Conservation (phyloP, 768 basidiomycete genomes). For the Baorangia bicolor region DNA sequence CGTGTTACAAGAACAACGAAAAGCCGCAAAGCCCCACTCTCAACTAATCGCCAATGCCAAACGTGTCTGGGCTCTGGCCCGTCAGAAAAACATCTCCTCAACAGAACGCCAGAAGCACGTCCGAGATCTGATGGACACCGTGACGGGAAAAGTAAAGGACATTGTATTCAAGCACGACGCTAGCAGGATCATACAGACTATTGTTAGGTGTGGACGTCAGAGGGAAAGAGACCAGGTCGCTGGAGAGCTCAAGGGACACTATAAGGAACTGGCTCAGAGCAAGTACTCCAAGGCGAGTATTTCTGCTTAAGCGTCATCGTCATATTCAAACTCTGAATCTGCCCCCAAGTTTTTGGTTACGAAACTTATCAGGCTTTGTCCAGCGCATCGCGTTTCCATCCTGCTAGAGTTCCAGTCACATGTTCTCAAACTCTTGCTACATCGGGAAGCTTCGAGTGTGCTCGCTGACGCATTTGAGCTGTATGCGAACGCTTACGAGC, state of each 20-base stretch:
- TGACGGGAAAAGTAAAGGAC: conserved; percentile 81
- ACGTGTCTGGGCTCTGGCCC: conserved; percentile 71
- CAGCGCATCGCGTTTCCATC: conserved; percentile 71
- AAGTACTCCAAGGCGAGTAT: conserved; percentile 83
- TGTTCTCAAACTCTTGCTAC: conserved; percentile 75
- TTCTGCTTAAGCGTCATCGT: not conserved
- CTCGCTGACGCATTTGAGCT: conserved; percentile 89
- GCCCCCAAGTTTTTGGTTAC: conserved; percentile 66
- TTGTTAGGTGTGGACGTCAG: conserved; percentile 79
- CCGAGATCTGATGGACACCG: conserved; percentile 67
- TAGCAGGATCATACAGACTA: conserved; percentile 77
- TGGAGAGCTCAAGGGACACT: conserved; percentile 77
- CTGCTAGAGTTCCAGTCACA: conserved; percentile 75
- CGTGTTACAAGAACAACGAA: conserved; percentile 62
- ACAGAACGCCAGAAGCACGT: conserved; percentile 76
- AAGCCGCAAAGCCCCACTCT: conserved; percentile 77
- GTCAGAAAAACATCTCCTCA: conserved; percentile 66
- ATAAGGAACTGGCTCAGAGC: conserved; percentile 73
- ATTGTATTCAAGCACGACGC: conserved; percentile 92
- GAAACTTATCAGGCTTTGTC: conserved; percentile 76
- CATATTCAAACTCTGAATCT: not conserved
- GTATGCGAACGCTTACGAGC: conserved; percentile 82
- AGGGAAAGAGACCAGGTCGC: conserved; percentile 79
- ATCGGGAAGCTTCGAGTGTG: conserved; percentile 80
- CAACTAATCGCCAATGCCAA: conserved; percentile 69